Base-by-base conservation (phyloP, 164 flowering plant genomes). In the Buxus sempervirens region DNA sequence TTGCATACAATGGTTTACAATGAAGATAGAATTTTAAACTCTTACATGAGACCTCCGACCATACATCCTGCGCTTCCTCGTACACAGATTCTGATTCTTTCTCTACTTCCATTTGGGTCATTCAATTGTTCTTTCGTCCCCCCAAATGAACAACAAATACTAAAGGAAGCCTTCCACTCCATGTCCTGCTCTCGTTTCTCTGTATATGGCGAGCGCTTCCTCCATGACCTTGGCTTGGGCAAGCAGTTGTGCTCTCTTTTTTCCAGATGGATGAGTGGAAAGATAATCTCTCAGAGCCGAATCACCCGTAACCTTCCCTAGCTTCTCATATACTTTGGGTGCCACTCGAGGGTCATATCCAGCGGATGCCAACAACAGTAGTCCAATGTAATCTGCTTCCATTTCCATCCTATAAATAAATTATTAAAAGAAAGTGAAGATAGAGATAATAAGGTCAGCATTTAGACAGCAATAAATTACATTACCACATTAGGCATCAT, bases 311-410 rank as follows among this genome's bases (percentile, higher is more conserved):
- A 93, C 23, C 69, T 88, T 67, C 16, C 90, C 98, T 66, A 93
- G 72, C 75, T 91, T 90, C 80, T 96, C 98, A 61, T 81, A 96
- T 61, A 93, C 95, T 38, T 22, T 70, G 4, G 99, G 98, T 18
- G 98, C 99, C 22, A 88, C 75, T 23, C 96, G 86, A 60, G 98
- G 99, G 69, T 96, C 97, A 51, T 86, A 93, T 18, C 99, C 98
- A 49, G 98, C 96, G 0, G 97, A 87, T 36, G 99, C 99, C 13
- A 87, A 62, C 73, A 96, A 74, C 13, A 96, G 79, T 67, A 96
- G 71, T 38, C 99, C 99, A 10, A 96, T 86, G 77, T 93, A 88
- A 82, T 96, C 98, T 57, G 99, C 99, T 78, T 93, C 99, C 67
- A 91, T 89, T 75, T 96, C 99, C 98, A 93, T 96, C 88, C 98